Conservation (phyloP, 2,329 filamentous ascomycete species). For the Colletotrichum sublineola region DNA sequence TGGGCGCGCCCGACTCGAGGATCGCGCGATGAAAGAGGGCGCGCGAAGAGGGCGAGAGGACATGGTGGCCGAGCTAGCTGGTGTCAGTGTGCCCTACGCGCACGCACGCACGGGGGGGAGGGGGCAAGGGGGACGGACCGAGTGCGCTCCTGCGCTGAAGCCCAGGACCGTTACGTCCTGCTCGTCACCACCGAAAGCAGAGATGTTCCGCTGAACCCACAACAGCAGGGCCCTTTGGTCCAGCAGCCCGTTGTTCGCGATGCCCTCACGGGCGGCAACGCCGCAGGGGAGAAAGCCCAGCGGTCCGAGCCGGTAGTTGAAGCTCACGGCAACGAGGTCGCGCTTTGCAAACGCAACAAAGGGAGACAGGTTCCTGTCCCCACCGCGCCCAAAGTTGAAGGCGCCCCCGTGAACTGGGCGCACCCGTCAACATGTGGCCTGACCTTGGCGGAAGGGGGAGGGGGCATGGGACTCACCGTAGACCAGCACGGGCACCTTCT, state of each 20-base stretch:
- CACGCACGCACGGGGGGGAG: slow-evolving; percentile 30
- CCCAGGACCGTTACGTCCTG: slow-evolving; percentile 73
- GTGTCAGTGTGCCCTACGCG: background rate
- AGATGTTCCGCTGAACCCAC: slow-evolving; percentile 73
- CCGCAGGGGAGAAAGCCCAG: slow-evolving; percentile 77
- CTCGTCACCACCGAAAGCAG: slow-evolving; percentile 70
- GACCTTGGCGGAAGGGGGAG: background rate
- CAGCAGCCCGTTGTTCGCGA: slow-evolving; percentile 74
- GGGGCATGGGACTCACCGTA: slow-evolving; percentile 52
- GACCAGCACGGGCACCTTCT: slow-evolving; percentile 62
- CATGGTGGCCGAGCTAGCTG: slow-evolving; percentile 75
- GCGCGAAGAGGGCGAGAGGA: slow-evolving; percentile 63
- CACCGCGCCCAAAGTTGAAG: slow-evolving; percentile 68
- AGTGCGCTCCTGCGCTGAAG: slow-evolving; percentile 72
- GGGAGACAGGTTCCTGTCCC: slow-evolving; percentile 70
- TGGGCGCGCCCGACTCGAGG: slow-evolving; percentile 69
- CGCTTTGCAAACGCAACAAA: slow-evolving; percentile 69
- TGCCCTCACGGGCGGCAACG: slow-evolving; percentile 64
- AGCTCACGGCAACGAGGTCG: slow-evolving; percentile 69
- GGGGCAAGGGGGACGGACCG: slow-evolving; percentile 52
- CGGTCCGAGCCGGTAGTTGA: slow-evolving; percentile 75
- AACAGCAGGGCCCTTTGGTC: slow-evolving; percentile 71
- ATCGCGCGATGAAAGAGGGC: slow-evolving; percentile 67
- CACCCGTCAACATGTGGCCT: no score
- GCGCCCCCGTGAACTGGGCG: slow-evolving; percentile 69